A percentile compares a stretch with the other conserved stretches of the same genome.
Conservation (phyloP, 2,329 filamentous ascomycete genomes). For the Botrytis squamosa region DNA sequence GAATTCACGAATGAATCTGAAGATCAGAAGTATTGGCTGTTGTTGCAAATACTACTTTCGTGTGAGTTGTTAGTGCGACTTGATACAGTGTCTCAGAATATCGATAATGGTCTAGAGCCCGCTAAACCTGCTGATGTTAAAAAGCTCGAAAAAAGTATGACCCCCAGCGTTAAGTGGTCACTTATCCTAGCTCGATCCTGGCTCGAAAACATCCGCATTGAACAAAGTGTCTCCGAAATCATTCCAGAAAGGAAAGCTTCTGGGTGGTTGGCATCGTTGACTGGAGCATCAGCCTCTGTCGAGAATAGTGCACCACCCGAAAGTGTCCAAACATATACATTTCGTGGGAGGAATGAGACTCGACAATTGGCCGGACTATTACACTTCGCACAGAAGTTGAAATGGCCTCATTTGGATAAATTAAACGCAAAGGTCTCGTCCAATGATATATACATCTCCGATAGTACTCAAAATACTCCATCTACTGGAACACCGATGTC, state of each 20-base stretch:
- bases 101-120: conserved; percentile 53
- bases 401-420: conserved; percentile 59
- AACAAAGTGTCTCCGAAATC: conserved; percentile 43
- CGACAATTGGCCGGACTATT: conserved; percentile 61
- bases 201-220: conserved; percentile 66
- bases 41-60: conserved; percentile 63
- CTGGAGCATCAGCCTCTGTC: conserved; percentile 42
- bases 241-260: conserved; percentile 37
- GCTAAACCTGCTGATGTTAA: conserved; percentile 57
- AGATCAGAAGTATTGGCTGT: conserved; percentile 65
- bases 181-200: conserved; percentile 62
- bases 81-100: conserved; percentile 60
- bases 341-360: conserved; percentile 48
- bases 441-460: conserved; percentile 35
- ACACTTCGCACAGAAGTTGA: conserved; percentile 61
- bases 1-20: conserved; percentile 51
- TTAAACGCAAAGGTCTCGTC: conserved; percentile 36
- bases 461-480: conserved; percentile 32
- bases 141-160: conserved; percentile 61
- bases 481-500: conserved; percentile 36
- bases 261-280: conserved; percentile 58
- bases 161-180: conserved; percentile 64
- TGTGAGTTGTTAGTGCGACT: conserved; percentile 65
- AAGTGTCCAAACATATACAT: conserved; percentile 42
- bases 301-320: conserved; percentile 45